phyloP scores from a whole-genome alignment of 2,329 filamentous ascomycete species.

The Trichoderma sp. region DNA sequence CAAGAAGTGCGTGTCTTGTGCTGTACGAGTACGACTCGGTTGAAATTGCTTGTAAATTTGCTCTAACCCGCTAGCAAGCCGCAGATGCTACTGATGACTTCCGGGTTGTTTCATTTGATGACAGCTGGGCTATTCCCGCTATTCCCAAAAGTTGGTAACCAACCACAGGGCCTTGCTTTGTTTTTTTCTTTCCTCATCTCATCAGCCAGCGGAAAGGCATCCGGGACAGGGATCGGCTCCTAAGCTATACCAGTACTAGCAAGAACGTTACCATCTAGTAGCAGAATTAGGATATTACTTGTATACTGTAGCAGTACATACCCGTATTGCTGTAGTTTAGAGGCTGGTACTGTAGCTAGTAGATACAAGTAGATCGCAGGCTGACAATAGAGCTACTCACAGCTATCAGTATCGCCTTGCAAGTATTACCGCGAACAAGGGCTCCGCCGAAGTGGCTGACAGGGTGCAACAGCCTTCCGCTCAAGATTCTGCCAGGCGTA shows the following conservation, averaged over 20 bases:
- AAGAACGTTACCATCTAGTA: not conserved
- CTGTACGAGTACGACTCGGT: constrained; percentile 20
- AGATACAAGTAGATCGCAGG: not conserved
- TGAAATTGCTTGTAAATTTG: constrained; percentile 10
- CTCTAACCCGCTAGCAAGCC: constrained; percentile 1
- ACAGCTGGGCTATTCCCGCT: not conserved
- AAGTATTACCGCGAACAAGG: constrained; percentile 5
- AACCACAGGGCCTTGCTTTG: constrained; percentile 21
- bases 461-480: constrained; percentile 12
- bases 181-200: not conserved
- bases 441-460: not conserved
- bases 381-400: not conserved
- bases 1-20: not conserved
- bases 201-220: constrained; percentile 2
- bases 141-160: constrained; percentile 21
- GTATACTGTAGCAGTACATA: not conserved
- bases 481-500: constrained; percentile 22
- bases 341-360: not conserved
- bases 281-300: not conserved
- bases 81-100: not conserved
- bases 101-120: constrained; percentile 13
- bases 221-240: constrained; percentile 8
- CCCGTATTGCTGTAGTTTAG: not conserved
- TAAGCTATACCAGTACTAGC: constrained; percentile 4
- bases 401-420: constrained; percentile 6